A percentile compares a stretch with the other conserved stretches of the same genome.
Conservation (phyloP, 306 rosid genomes). For the Potentilla sterilis region DNA sequence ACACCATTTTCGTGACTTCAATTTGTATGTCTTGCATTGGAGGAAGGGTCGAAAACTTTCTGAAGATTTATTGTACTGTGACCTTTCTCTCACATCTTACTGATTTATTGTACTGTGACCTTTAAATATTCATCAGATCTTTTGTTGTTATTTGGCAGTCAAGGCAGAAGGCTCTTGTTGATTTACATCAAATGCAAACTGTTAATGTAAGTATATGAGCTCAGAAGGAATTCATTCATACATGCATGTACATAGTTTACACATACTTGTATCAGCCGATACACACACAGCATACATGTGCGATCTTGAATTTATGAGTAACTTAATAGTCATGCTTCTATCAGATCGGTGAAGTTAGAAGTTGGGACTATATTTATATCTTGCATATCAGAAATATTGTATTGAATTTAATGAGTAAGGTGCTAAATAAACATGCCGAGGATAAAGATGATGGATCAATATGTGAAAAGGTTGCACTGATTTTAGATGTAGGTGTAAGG, state of each 20-base stretch:
- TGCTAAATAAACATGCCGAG: not conserved
- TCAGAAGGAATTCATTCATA: not conserved
- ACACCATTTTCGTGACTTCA: slow-evolving; percentile 1
- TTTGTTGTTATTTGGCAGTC: slow-evolving; percentile 48
- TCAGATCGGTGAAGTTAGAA: not conserved
- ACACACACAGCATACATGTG: not conserved
- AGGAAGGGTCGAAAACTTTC: not conserved
- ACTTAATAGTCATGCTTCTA: not conserved
- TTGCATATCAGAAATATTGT: not conserved
- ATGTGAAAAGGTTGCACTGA: not conserved
- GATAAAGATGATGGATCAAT: not conserved
- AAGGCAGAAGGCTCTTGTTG: slow-evolving; percentile 86
- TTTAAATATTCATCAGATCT: not conserved
- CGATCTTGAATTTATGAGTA: not conserved
- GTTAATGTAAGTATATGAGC: slow-evolving; percentile 54
- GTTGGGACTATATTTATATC: not conserved
- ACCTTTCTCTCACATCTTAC: not conserved
- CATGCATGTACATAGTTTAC: not conserved
- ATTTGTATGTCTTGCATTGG: not conserved
- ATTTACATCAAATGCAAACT: slow-evolving; percentile 78
- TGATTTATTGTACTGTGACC: not conserved
- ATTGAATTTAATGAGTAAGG: not conserved
- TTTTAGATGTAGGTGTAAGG: not conserved
- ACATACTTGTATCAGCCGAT: not conserved
- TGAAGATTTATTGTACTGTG: not conserved